These are phyloP conservation scores for Elasticomyces elasticus DNA, from an alignment of 495 filamentous ascomycete genomes.

Conservation along the genomic window DNA sequence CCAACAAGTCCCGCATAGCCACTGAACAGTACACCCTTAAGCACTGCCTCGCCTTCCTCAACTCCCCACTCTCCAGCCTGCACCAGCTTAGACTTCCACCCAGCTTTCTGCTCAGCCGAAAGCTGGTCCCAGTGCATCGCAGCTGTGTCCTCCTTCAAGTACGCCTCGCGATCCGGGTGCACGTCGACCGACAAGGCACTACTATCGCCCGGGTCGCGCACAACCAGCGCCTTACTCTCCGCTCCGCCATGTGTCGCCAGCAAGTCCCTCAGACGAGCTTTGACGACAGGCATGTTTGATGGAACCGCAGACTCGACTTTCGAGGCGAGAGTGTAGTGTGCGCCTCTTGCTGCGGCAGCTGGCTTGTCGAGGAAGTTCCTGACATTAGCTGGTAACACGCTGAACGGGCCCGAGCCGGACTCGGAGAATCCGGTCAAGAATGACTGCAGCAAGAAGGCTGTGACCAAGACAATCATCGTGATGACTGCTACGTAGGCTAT, in stretches of 20 bases:
- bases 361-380: constrained; percentile 27
- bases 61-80: constrained; percentile 64
- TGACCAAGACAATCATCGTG: constrained; percentile 44
- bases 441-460: constrained; percentile 53
- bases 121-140: constrained; percentile 59
- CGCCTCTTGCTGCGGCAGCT: constrained; percentile 6
- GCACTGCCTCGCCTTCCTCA: constrained; percentile 59
- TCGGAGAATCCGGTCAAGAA: constrained; percentile 56
- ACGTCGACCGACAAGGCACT: constrained; percentile 21
- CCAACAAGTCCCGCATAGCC: constrained; percentile 52
- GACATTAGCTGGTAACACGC: constrained; percentile 25
- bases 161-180: constrained; percentile 26
- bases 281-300: background rate
- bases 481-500: constrained; percentile 43
- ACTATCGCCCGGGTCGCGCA: constrained; percentile 9
- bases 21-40: constrained; percentile 66
- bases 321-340: constrained; percentile 1
- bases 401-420: constrained; percentile 43
- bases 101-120: constrained; percentile 42
- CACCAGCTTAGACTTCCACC: constrained; percentile 60
- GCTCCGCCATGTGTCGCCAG: background rate
- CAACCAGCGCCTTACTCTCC: constrained; percentile 18
- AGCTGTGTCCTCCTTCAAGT: constrained; percentile 39
- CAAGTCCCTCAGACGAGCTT: constrained; percentile 6
- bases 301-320: constrained; percentile 12